phyloP scores from a whole-genome alignment of 345 rosid genomes.

The Populus davidiana region DNA sequence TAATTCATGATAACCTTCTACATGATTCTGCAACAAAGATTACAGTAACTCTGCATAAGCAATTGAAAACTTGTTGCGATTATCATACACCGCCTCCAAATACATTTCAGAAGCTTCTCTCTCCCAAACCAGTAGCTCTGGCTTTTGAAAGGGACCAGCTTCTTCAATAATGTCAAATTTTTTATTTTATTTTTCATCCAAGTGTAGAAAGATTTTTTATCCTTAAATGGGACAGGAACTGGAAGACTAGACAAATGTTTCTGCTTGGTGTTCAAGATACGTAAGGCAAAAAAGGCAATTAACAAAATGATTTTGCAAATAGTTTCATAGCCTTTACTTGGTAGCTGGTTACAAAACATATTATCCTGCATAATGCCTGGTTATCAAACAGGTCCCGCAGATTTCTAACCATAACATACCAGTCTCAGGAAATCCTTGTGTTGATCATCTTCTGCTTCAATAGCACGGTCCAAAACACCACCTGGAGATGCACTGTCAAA shows the following conservation, averaged over 20 bases:
- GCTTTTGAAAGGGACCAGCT: background rate
- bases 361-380: background rate
- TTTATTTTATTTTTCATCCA: background rate
- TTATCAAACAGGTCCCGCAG: background rate
- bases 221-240: background rate
- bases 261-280: background rate
- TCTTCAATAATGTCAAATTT: background rate
- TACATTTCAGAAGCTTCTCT: background rate
- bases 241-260: background rate
- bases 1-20: slow-evolving; percentile 72
- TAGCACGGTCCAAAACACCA: slow-evolving; percentile 66
- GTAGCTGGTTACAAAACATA: background rate
- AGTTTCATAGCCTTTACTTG: background rate
- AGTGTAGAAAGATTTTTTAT: background rate
- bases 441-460: slow-evolving; percentile 66
- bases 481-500: slow-evolving; percentile 55
- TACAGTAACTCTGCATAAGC: slow-evolving; percentile 2
- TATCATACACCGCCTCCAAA: background rate
- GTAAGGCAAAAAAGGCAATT: background rate
- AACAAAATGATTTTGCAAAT: background rate
- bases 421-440: slow-evolving; percentile 64
- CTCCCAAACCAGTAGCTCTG: background rate
- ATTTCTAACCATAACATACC: slow-evolving; percentile 33
- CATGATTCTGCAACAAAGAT: slow-evolving; percentile 56
- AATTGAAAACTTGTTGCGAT: background rate